Base-by-base conservation (phyloP, 495 filamentous ascomycete species). In the Penicillium parvum region DNA sequence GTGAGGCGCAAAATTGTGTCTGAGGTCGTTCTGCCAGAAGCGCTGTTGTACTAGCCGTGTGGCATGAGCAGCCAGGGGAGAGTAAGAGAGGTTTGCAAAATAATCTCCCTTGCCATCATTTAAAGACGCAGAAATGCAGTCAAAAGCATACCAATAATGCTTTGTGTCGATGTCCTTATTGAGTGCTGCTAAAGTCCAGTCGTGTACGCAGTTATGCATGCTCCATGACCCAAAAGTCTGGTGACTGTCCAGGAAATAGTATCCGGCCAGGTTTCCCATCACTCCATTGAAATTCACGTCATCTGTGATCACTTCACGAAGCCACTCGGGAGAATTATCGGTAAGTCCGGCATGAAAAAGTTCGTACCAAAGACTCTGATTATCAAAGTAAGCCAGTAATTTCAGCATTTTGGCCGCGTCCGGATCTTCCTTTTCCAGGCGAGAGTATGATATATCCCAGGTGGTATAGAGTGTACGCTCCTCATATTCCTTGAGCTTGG, bases 81-180 rank as follows among this genome's bases (percentile, higher is more conserved):
- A 28, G 8, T 4, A 28, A 4, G 3, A 4, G 12, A 28, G 9
- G 3, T 9, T 3, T 4, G 9, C 26, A 4, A 28, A 10, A 9
- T 8, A 28, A 28, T 28, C 4, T n/a, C n/a, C n/a, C 8, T 28
- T n/a, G 8, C 12, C 26, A 28, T n/a, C 26, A 28, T 10, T 4
- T 3, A 10, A 10, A 28, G 26, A 4, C 12, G 26, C 26, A 28
- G 9, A 2, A 21, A 43, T 16, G 21, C 45, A 43, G 12, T 49
- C 38, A 43, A 49, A 43, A 9, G 45, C 35, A 43, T 43, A 49
- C 46, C 39, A 49, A 8, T 49, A 43, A 19, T 28, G n/a, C 5
- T 19, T 17, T 1, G 9, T 7, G 10, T 49, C 40, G 9, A 49
- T 20, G 1, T 34, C 34, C 21, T 37, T 38, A 22, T 49, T 49